phyloP scores from a whole-genome alignment of 2,329 filamentous ascomycete genomes.

The Talaromyces pinophilus region DNA sequence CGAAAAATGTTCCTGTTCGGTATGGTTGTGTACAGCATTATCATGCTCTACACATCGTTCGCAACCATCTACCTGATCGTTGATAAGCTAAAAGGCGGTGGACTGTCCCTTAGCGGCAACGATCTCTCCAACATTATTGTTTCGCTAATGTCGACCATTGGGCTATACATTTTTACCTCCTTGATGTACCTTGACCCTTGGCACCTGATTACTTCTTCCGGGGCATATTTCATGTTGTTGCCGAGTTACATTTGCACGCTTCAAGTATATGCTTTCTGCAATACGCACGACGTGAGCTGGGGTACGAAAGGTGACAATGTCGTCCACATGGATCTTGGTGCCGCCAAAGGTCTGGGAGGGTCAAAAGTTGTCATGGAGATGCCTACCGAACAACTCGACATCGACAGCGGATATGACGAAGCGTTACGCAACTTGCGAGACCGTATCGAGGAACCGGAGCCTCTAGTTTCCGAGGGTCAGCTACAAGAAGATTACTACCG shows the following conservation, averaged over 20 bases:
- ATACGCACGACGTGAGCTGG: constrained; percentile 98
- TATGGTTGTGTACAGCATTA: constrained; percentile 86
- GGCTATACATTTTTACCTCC: constrained; percentile 94
- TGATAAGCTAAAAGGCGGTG: constrained; percentile 63
- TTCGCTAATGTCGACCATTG: constrained; percentile 82
- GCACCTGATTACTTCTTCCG: constrained; percentile 95
- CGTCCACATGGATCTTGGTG: constrained; percentile 86
- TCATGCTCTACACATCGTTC: constrained; percentile 96
- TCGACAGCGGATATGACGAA: constrained; percentile 96
- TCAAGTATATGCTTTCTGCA: constrained; percentile 98
- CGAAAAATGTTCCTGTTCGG: constrained; percentile 84
- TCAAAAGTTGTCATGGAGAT: constrained; percentile 92
- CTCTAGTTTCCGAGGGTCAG: constrained; percentile 69
- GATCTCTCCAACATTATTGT: constrained; percentile 95
- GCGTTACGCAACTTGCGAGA: constrained; percentile 94
- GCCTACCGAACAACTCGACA: constrained; percentile 96
- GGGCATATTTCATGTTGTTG: constrained; percentile 89
- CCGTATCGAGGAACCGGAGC: constrained; percentile 73
- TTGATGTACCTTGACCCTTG: constrained; percentile 97
- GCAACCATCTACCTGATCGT: constrained; percentile 86
- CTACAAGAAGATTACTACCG: constrained; percentile 98
- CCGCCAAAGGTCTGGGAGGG: constrained; percentile 73
- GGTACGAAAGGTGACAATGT: constrained; percentile 98
- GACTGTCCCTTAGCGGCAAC: constrained; percentile 72
- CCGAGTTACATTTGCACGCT: constrained; percentile 95